Evolutionary conservation across 2,329 filamentous ascomycete species (phyloP).

Genomic region (Diaporthe sp.): DNA sequence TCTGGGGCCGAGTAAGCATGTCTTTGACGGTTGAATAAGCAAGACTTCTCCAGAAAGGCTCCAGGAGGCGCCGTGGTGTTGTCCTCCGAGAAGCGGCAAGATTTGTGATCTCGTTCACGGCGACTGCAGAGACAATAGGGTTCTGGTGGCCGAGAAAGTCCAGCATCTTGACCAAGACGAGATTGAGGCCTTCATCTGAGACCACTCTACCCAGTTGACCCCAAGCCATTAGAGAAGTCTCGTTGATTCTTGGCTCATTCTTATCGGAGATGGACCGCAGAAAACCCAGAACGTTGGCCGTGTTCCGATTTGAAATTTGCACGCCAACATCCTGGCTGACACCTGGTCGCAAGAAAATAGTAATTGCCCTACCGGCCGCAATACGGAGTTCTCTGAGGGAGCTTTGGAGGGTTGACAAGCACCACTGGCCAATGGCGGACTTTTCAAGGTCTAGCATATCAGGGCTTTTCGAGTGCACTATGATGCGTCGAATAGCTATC

Average conservation of each 20-base stretch:
- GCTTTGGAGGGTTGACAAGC: slow-evolving; percentile 84
- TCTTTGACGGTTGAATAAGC: slow-evolving; percentile 88
- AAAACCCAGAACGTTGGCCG: slow-evolving; percentile 77
- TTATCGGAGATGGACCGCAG: slow-evolving; percentile 81
- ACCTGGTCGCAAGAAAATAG: slow-evolving; percentile 35
- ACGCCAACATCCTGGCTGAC: slow-evolving; percentile 23
- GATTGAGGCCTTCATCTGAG: slow-evolving; percentile 85
- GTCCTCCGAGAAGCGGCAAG: slow-evolving; percentile 76
- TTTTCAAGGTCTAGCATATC: slow-evolving; percentile 76
- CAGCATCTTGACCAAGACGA: slow-evolving; percentile 85
- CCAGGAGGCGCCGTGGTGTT: slow-evolving; percentile 78
- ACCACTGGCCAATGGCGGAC: slow-evolving; percentile 83
- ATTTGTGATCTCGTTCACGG: slow-evolving; percentile 85
- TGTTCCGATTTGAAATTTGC: slow-evolving; percentile 71
- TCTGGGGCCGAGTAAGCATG: slow-evolving; percentile 83
- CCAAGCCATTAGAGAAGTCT: slow-evolving; percentile 89
- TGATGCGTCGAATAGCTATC: slow-evolving; percentile 77
- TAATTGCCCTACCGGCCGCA: slow-evolving; percentile 74
- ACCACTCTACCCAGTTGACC: slow-evolving; percentile 85
- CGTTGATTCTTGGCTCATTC: slow-evolving; percentile 76
- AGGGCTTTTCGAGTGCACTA: slow-evolving; percentile 74
- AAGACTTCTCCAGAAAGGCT: slow-evolving; percentile 90
- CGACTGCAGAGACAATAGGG: slow-evolving; percentile 81
- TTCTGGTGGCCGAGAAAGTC: slow-evolving; percentile 91
- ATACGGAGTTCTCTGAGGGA: slow-evolving; percentile 88